Conservation (phyloP, 2,329 filamentous ascomycete genomes). For the Ophiocordyceps unilateralis region DNA sequence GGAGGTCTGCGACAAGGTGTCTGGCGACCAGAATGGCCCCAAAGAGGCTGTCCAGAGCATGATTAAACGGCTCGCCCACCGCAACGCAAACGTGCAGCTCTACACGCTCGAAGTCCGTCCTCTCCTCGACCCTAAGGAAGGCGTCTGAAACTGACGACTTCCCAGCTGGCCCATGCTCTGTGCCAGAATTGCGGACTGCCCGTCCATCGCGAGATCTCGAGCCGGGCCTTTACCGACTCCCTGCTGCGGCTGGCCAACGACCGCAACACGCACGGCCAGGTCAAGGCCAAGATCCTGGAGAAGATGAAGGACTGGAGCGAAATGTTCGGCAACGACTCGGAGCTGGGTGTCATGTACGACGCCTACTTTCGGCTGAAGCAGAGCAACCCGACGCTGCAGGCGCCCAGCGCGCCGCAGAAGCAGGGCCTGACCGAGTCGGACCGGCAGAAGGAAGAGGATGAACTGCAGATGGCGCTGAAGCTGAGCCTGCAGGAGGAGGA, state of each 20-base stretch:
- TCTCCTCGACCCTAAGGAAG: too few relatives aligned
- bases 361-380: slow-evolving; percentile 77
- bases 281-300: slow-evolving; percentile 93
- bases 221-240: slow-evolving; percentile 85
- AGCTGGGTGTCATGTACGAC: slow-evolving; percentile 94
- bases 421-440: slow-evolving; percentile 78
- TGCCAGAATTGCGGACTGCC: slow-evolving; percentile 79
- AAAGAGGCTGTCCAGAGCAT: slow-evolving; percentile 79
- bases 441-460: slow-evolving; percentile 89
- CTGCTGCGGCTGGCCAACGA: slow-evolving; percentile 81
- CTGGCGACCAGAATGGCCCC: slow-evolving; percentile 37
- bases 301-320: slow-evolving; percentile 92
- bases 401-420: slow-evolving; percentile 87
- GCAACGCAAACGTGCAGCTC: slow-evolving; percentile 90
- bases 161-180: slow-evolving; percentile 69
- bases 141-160: not conserved
- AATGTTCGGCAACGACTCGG: slow-evolving; percentile 79
- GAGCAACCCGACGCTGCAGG: slow-evolving; percentile 72
- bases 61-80: slow-evolving; percentile 81
- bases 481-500: slow-evolving; percentile 83
- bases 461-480: slow-evolving; percentile 88
- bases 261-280: slow-evolving; percentile 87
- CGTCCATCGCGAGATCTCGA: slow-evolving; percentile 80
- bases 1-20: slow-evolving; percentile 44
- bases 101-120: slow-evolving; percentile 67